These are phyloP conservation scores for Cladosporium oxysporum DNA, from an alignment of 2,329 filamentous ascomycete genomes.

Conservation along the genomic window DNA sequence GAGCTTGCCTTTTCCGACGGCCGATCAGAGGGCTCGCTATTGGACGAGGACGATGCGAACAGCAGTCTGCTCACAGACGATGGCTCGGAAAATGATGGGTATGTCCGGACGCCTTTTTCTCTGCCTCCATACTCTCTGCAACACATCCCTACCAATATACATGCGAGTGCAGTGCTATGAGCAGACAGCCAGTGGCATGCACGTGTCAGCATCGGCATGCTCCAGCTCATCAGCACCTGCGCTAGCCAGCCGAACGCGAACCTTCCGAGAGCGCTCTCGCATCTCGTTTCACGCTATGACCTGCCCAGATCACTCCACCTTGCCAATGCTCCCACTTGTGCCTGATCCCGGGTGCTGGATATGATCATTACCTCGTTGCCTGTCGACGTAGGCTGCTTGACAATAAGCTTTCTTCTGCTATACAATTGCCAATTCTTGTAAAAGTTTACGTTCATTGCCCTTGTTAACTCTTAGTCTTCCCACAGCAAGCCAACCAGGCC, in stretches of 20 bases:
- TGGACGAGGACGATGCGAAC: constrained; percentile 45
- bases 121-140: background rate
- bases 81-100: constrained; percentile 49
- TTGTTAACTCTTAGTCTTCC: constrained; percentile 6
- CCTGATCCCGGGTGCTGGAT: background rate
- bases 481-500: constrained; percentile 30
- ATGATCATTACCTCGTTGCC: background rate
- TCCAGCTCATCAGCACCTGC: constrained; percentile 3
- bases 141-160: constrained; percentile 1
- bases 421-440: background rate
- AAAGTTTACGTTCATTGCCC: background rate
- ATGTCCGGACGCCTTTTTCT: constrained; percentile 25
- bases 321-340: constrained; percentile 18
- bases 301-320: constrained; percentile 14
- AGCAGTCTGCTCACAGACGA: constrained; percentile 55
- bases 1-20: constrained; percentile 23
- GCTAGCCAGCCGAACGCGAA: constrained; percentile 18
- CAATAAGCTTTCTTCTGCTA: background rate
- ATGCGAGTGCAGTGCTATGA: background rate
- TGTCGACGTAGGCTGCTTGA: constrained; percentile 8
- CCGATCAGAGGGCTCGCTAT: constrained; percentile 38
- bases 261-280: background rate
- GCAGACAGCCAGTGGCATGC: constrained; percentile 2
- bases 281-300: constrained; percentile 18
- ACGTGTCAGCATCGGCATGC: constrained; percentile 15